These are phyloP conservation scores for Colletotrichum eleusines DNA, from an alignment of 2,329 filamentous ascomycete genomes.

Conservation along the genomic window DNA sequence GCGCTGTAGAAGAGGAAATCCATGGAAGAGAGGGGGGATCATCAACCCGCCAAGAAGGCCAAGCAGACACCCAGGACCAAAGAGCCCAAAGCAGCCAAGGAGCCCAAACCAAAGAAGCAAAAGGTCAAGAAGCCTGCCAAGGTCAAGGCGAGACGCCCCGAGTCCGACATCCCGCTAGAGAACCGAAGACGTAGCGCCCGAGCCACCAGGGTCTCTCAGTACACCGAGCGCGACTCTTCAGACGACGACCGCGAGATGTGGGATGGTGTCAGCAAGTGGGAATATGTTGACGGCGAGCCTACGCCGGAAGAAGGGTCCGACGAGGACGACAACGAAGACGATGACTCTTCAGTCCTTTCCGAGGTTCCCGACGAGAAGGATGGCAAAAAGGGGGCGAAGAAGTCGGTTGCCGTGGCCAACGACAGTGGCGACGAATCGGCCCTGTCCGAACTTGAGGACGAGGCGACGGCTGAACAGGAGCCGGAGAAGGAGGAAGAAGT, in stretches of 20 bases:
- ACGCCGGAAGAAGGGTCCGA: conserved; percentile 46
- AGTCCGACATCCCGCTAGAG: conserved; percentile 47
- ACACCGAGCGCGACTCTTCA: conserved; percentile 68
- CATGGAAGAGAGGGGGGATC: conserved; percentile 61
- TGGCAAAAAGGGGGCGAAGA: conserved; percentile 42
- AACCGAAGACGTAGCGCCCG: conserved; percentile 71
- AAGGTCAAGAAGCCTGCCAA: conserved; percentile 48
- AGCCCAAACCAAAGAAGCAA: conserved; percentile 48
- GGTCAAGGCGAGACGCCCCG: conserved; percentile 34
- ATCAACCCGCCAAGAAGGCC: conserved; percentile 56
- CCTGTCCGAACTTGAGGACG: conserved; percentile 39
- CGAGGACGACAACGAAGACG: conserved; percentile 26
- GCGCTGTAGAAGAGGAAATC: conserved; percentile 68
- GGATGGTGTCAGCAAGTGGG: conserved; percentile 70
- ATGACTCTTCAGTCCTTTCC: conserved; percentile 31
- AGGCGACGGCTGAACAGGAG: conserved; percentile 39
- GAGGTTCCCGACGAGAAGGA: conserved; percentile 30
- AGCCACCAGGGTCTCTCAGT: conserved; percentile 54
- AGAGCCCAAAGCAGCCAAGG: conserved; percentile 38
- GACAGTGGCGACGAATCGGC: conserved; percentile 40
- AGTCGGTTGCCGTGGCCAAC: conserved; percentile 34
- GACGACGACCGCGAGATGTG: conserved; percentile 73
- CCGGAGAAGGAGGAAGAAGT: conserved; percentile 42
- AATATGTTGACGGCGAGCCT: conserved; percentile 58
- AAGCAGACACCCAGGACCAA: conserved; percentile 53